Percentiles rank a stretch among this genome's conserved stretches.
Conservation (phyloP, 345 rosid species). For the Geranium rotundifolium region DNA sequence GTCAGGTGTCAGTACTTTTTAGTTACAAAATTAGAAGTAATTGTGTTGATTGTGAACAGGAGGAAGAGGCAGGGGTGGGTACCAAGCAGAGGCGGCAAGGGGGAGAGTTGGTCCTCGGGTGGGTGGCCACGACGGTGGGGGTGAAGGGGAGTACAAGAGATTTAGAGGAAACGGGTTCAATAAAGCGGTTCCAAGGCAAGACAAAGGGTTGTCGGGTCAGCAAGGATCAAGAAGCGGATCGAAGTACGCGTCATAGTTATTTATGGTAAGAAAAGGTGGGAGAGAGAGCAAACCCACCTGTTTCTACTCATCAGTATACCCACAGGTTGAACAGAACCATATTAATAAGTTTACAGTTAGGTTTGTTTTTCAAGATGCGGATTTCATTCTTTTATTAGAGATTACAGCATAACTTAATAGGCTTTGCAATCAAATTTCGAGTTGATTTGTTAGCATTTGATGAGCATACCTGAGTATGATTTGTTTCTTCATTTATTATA, state of each 20-base stretch:
- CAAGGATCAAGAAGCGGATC: slow-evolving; percentile 23
- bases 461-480: no score
- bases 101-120: slow-evolving; percentile 35
- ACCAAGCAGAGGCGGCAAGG: slow-evolving; percentile 34
- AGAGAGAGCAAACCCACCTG: no score
- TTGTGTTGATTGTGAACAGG: slow-evolving; percentile 12
- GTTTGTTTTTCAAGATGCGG: no score
- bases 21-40: neutral
- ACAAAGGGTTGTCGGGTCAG: slow-evolving; percentile 27
- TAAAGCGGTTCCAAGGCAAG: slow-evolving; percentile 29
- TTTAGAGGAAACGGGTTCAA: slow-evolving; percentile 47
- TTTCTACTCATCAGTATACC: no score
- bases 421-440: no score
- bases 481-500: no score
- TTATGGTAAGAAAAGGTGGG: no score
- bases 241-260: neutral
- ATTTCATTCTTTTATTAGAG: no score
- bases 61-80: slow-evolving; percentile 47
- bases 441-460: no score
- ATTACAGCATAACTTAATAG: no score
- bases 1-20: neutral
- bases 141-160: slow-evolving; percentile 34
- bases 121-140: slow-evolving; percentile 29
- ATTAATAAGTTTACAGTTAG: no score
- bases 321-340: no score